Evolutionary conservation across 2,329 filamentous ascomycete species (phyloP), one percentile per base, ranked within the genome.

Genomic region (Venturia aucupariae): DNA sequence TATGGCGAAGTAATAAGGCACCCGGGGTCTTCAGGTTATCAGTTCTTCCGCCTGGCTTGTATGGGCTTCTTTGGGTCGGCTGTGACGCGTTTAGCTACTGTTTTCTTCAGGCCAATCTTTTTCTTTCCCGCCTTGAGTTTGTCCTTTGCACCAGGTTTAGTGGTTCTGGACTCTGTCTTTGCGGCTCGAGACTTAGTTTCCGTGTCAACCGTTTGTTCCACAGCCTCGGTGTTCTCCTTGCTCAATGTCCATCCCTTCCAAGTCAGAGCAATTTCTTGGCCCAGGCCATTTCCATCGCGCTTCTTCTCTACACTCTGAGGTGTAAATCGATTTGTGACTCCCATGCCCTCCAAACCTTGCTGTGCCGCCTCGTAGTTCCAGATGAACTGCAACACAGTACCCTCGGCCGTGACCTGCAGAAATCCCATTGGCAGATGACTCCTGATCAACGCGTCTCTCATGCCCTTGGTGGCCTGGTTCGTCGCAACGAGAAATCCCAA

Each of bases 351-450:
- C 51, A 92, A 72, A 0, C 87, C 87, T 61, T 81, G 78, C 63
- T 85, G 79, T 64, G 83, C 82, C 1, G 88, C 88, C 55, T 76
- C 79, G 42, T 75, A 74, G 72, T 92, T 93, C 89, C 89, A 92
- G 4, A 91, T 68, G 74, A 92, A 83, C 76, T 92, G 88, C 70
- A 81, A 75, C 27, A 91, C 72, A 8, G 72, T 71, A 0, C 89
- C 89, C 2, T 82, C 79, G 19, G 70, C 70, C 0, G 82, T 81
- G 66, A 89, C 85, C 64, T 83, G 84, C 32, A 90, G 74, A 70
- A 86, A 95, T 0, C 86, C 86, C 80, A 96, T 83, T 0, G 91
- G 89, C 78, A 83, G 86, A 44, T 77, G 74, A 71, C 88, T 89
- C 65, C 84, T 78, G 4, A 82, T 81, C 68, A 97, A 71, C 30